Evolutionary conservation across 177 flowering plant genomes (phyloP).

Genomic region (Telopea speciosissima): DNA sequence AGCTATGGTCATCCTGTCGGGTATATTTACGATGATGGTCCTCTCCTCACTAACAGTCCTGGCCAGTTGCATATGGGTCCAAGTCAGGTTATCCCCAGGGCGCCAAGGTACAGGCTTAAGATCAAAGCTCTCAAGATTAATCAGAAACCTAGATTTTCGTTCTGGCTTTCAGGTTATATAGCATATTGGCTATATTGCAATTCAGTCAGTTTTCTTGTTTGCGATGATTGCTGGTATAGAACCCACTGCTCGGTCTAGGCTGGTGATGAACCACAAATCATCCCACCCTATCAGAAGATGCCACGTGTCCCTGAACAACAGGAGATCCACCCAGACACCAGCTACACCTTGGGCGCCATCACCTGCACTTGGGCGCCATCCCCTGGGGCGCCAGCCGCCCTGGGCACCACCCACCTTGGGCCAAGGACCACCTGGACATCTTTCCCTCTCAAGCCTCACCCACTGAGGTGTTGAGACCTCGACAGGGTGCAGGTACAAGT

Average conservation of each 20-base stretch:
- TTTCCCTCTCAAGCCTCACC: too few species aligned
- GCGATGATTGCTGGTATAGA: background rate
- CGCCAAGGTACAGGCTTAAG: slow-evolving; percentile 83
- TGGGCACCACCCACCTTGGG: too few species aligned
- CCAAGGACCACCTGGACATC: too few species aligned
- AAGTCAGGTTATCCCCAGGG: slow-evolving; percentile 87
- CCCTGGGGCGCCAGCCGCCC: too few species aligned
- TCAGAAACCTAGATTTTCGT: slow-evolving; percentile 24
- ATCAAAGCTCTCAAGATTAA: slow-evolving; percentile 49
- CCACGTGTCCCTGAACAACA: too few species aligned
- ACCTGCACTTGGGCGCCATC: too few species aligned
- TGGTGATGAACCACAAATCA: too few species aligned
- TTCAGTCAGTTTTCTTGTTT: background rate
- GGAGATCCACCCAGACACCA: too few species aligned
- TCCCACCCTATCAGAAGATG: too few species aligned
- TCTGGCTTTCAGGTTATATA: background rate
- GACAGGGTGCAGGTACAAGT: too few species aligned
- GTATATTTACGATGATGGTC: slow-evolving; percentile 87
- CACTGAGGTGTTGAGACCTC: too few species aligned
- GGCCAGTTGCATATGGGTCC: slow-evolving; percentile 90
- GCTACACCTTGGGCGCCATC: too few species aligned
- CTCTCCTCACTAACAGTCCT: slow-evolving; percentile 56
- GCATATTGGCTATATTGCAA: background rate
- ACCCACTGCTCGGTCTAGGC: background rate
- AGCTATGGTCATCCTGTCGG: slow-evolving; percentile 62